Evolutionary conservation across 2,329 filamentous ascomycete species (phyloP).

Genomic region (Colletotrichum tanaceti): DNA sequence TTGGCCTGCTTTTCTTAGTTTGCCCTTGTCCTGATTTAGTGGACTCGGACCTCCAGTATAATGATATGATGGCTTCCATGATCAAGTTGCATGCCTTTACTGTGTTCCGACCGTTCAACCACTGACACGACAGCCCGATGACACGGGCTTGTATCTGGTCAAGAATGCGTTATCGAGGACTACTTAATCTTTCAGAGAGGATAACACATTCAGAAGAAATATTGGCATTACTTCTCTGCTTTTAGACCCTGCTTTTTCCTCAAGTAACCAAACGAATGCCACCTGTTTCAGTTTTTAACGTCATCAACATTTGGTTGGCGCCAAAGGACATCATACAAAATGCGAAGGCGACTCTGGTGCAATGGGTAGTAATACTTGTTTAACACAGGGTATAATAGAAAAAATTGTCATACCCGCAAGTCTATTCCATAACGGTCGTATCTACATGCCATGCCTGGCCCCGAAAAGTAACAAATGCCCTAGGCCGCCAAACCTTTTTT

Average conservation of each 20-base stretch:
- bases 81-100: neutral
- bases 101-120: neutral
- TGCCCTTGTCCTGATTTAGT: constrained; percentile 20
- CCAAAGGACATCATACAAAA: neutral
- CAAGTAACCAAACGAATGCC: neutral
- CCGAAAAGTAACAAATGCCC: constrained; percentile 12
- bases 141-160: neutral
- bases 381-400: neutral
- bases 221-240: too few relatives aligned
- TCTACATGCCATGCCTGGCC: constrained; percentile 25
- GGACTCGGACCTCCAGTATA: constrained; percentile 24
- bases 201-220: too few relatives aligned
- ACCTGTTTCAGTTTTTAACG: neutral
- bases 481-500: constrained; percentile 12
- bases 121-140: neutral
- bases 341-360: neutral
- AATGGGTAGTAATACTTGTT: neutral
- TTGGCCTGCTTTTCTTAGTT: neutral
- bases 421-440: constrained; percentile 35
- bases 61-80: constrained; percentile 36
- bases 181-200: too few relatives aligned
- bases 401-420: neutral
- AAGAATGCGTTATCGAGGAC: too few relatives aligned
- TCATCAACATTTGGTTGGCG: neutral
- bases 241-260: neutral